These are phyloP conservation scores for Penicillium sclerotigenum DNA, from an alignment of 2,329 filamentous ascomycete species.

Conservation along the genomic window DNA sequence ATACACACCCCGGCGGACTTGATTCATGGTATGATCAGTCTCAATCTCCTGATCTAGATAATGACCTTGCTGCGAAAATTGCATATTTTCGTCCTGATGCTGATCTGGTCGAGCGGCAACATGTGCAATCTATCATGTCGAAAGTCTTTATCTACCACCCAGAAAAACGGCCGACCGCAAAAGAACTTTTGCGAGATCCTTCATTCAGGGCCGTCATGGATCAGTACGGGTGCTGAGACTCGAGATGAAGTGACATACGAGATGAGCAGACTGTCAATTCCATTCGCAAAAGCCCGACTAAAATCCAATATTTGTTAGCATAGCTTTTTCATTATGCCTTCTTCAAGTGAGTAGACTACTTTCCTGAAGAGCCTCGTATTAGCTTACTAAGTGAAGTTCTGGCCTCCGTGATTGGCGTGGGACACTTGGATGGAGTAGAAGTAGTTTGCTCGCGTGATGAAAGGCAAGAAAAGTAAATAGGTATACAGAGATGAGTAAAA, in stretches of 20 bases:
- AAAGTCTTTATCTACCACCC: conserved; percentile 25
- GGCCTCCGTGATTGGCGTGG: conserved; percentile 7
- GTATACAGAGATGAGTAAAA: too few species aligned
- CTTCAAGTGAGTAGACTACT: too few species aligned
- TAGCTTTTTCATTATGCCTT: too few species aligned
- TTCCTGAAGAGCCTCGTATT: conserved; percentile 5
- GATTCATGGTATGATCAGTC: conserved; percentile 32
- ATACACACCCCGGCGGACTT: conserved; percentile 9
- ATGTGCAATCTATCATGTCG: conserved; percentile 22
- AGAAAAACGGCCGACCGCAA: conserved; percentile 26
- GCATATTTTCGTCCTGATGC: conserved; percentile 16
- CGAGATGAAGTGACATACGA: neutral
- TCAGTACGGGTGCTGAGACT: conserved; percentile 25
- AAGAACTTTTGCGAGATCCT: conserved; percentile 27
- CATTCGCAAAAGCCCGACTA: too few species aligned
- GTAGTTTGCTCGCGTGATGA: too few species aligned
- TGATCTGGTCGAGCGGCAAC: conserved; percentile 21
- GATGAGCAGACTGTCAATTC: too few species aligned
- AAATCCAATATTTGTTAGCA: too few species aligned
- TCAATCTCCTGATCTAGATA: conserved; percentile 4
- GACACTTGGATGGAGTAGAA: conserved; percentile 9
- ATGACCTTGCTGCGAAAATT: conserved; percentile 14
- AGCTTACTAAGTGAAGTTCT: conserved; percentile 12
- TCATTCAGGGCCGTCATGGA: conserved; percentile 31
- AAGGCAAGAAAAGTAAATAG: too few species aligned